Conservation (phyloP, 164 flowering plant species). For the Kingdonia uniflora region DNA sequence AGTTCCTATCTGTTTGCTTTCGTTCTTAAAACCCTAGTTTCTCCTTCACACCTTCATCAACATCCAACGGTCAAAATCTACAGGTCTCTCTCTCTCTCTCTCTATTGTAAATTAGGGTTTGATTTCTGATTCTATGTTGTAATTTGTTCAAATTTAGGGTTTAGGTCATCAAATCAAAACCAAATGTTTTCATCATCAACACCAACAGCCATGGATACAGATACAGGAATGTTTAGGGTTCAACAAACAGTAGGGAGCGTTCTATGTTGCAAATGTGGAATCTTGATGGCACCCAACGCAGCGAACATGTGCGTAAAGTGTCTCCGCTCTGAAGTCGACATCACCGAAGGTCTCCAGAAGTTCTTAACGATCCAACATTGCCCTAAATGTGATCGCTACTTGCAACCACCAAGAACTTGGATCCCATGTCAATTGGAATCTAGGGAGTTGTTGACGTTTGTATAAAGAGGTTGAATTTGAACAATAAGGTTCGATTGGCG, state of each 20-base stretch:
- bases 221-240: neutral
- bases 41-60: no score
- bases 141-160: no score
- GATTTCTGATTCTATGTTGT: no score
- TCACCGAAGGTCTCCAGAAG: neutral
- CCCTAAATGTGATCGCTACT: neutral
- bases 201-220: no score
- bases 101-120: no score
- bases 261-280: slow-evolving; percentile 4
- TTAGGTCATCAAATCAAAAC: no score
- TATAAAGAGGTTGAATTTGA: slow-evolving; percentile 1
- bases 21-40: no score
- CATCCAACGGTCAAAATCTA: no score
- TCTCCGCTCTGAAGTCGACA: neutral
- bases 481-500: neutral
- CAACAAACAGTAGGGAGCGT: neutral
- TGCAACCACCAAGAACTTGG: slow-evolving; percentile 5
- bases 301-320: slow-evolving; percentile 3
- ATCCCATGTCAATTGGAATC: neutral
- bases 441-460: neutral
- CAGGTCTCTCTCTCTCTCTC: no score
- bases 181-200: no score
- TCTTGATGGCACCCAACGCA: slow-evolving; percentile 1
- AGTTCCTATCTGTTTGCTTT: no score
- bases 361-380: neutral